A percentile compares a stretch with the other conserved stretches of the same genome.
Evolutionary conservation across 495 filamentous ascomycete species (phyloP).

Genomic region (Neurospora sp.): DNA sequence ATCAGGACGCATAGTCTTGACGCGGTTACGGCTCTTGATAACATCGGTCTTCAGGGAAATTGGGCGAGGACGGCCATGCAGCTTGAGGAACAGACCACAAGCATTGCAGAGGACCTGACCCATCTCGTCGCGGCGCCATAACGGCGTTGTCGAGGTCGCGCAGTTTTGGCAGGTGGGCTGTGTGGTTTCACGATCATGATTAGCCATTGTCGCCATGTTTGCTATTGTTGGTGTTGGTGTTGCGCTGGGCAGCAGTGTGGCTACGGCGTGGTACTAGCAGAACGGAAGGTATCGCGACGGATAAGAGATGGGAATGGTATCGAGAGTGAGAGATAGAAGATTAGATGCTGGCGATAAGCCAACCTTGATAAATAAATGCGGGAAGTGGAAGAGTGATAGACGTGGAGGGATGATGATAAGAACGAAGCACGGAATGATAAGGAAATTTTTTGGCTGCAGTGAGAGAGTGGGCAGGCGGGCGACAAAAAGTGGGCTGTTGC

Average conservation of each 20-base stretch:
- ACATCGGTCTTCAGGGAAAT: constrained; percentile 98
- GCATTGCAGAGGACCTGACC: constrained; percentile 99
- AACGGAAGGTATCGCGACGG: background rate
- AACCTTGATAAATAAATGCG: constrained; percentile 13
- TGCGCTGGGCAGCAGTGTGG: background rate
- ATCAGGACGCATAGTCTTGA: constrained; percentile 72
- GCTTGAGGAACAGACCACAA: constrained; percentile 92
- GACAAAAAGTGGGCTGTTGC: background rate
- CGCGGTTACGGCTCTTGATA: constrained; percentile 97
- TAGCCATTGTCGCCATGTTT: constrained; percentile 34
- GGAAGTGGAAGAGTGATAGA: constrained; percentile 2
- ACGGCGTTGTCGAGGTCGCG: constrained; percentile 84
- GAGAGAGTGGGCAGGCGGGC: background rate
- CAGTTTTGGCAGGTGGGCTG: constrained; percentile 99
- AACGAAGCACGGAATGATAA: constrained; percentile 12
- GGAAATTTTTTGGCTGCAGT: constrained; percentile 22
- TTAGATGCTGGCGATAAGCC: constrained; percentile 24
- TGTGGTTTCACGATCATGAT: constrained; percentile 49
- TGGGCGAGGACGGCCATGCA: constrained; percentile 85
- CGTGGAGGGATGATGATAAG: constrained; percentile 11
- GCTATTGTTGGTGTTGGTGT: background rate
- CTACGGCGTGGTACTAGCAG: background rate
- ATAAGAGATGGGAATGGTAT: constrained; percentile 3
- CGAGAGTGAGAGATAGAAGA: constrained; percentile 11
- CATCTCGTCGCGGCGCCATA: constrained; percentile 94